A percentile compares a stretch with the other conserved stretches of the same genome.
These are phyloP conservation scores for Rhizoclosmatium globosum DNA, from an alignment of 192 early-diverging fungal genomes.

Conservation along the genomic window DNA sequence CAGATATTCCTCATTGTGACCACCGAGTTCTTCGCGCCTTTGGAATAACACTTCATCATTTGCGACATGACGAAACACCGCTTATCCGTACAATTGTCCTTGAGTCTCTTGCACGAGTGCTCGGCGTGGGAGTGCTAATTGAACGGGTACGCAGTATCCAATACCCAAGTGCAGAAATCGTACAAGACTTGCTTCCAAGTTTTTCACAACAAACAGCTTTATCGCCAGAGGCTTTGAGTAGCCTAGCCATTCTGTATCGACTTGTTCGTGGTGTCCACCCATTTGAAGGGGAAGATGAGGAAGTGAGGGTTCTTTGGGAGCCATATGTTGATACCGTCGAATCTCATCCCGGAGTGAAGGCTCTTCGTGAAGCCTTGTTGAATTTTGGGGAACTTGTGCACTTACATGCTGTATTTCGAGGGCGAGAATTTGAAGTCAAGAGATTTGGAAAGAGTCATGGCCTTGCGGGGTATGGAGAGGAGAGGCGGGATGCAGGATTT, in stretches of 20 bases:
- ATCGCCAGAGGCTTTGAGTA: not conserved
- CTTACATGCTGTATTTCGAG: constrained; percentile 10
- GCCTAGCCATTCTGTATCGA: constrained; percentile 11
- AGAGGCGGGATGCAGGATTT: not conserved
- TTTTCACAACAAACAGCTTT: not conserved
- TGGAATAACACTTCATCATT: not conserved
- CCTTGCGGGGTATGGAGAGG: not conserved
- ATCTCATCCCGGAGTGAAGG: not conserved
- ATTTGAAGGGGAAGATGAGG: not conserved
- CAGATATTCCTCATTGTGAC: constrained; percentile 10
- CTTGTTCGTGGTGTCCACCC: constrained; percentile 9
- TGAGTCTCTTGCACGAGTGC: constrained; percentile 19
- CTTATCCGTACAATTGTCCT: constrained; percentile 8
- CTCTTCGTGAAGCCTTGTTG: constrained; percentile 18
- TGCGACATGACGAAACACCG: constrained; percentile 7
- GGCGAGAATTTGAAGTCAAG: not conserved
- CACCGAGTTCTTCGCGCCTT: constrained; percentile 13
- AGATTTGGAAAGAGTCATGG: not conserved
- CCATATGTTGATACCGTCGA: not conserved
- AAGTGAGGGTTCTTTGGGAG: not conserved
- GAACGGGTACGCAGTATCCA: not conserved
- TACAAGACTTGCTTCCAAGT: not conserved
- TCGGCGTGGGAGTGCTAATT: constrained; percentile 5
- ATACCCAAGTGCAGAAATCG: not conserved
- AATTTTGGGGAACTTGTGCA: constrained; percentile 22